Base-by-base conservation (phyloP, 176 grass and related monocot genomes). In the Miscanthus lutarioriparius region DNA sequence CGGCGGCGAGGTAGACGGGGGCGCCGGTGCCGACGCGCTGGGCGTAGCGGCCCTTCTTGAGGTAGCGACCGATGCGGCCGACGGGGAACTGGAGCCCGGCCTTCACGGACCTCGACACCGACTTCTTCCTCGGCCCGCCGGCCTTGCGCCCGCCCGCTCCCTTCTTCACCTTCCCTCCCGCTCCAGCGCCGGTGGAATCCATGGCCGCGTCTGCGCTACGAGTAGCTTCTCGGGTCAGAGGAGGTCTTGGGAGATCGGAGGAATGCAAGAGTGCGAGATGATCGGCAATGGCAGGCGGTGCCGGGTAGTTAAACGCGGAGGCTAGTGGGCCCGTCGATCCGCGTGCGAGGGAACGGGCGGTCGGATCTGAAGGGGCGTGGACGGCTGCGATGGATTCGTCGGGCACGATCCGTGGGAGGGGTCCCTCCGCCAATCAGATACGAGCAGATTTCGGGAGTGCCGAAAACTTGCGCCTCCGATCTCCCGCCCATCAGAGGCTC, bases 11-110 rank as follows among this genome's bases (percentile, higher is more conserved):
- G 85, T 90, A 94, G 38, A 94, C 92, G 20, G 92, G 92, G 26
- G 89, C 92, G 35, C 92, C 92, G 26, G 65, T 35, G 72, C 92
- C 92, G 27, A 94, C 78, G 41, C 92, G 92, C 77, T 85, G 77
- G 3, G 89, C 87, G 68, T 94, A 94, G 1, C 92, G 92, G 17
- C 92, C 92, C 39, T 89, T 89, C 89, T 94, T 94, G 11, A 95
- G 93, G 83, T 82, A 92, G 47, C 93, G 77, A 10, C 85, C 93
- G 27, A 95, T 86, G 64, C 90, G 90, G 70, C 90, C 93, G 44
- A 95, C 90, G 88, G 93, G 93, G 72, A 95, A 95, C 93, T 92
- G 90, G 13, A 95, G 88, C 0, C 93, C 93, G 16, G 93, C 93
- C 79, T 95, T 95, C 22, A 89, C 92, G 41, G 92, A 94, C 0